Percentiles rank a stretch among this genome's conserved stretches.
These are phyloP conservation scores for Escovopsis sp. DNA, from an alignment of 2,329 filamentous ascomycete species.

Conservation along the genomic window DNA sequence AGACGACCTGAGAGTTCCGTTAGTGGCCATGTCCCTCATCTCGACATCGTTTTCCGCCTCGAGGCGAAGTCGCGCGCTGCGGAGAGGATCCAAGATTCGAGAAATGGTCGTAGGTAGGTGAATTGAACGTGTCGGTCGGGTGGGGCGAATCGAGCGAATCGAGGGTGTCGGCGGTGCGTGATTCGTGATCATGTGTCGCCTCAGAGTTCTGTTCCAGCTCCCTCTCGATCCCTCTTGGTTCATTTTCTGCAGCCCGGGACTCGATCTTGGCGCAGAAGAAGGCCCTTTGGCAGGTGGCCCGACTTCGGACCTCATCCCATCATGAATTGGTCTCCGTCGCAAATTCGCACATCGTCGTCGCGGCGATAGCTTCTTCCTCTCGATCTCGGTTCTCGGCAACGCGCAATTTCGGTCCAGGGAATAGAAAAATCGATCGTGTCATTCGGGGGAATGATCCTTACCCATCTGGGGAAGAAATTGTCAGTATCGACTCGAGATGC, in stretches of 20 bases:
- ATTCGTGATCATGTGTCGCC: too few relatives aligned
- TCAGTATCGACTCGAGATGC: constrained; percentile 23
- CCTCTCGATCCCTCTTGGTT: too few relatives aligned
- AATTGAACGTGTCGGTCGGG: background rate
- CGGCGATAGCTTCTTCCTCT: background rate
- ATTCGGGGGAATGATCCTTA: constrained; percentile 26
- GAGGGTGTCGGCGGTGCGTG: too few relatives aligned
- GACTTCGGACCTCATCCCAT: too few relatives aligned
- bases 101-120: too few relatives aligned
- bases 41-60: background rate
- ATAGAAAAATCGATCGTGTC: constrained; percentile 2
- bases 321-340: background rate
- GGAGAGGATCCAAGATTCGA: background rate
- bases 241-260: too few relatives aligned
- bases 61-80: constrained; percentile 1
- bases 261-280: too few relatives aligned
- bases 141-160: background rate
- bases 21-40: constrained; percentile 12
- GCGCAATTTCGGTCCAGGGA: constrained; percentile 4
- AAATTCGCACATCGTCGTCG: background rate
- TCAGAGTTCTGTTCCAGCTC: too few relatives aligned
- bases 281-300: too few relatives aligned
- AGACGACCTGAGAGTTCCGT: constrained; percentile 64
- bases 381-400: constrained; percentile 3
- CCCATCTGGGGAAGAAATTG: constrained; percentile 39